Evolutionary conservation across 2,329 filamentous ascomycete genomes (phyloP).

Genomic region (Cladobotryum protrusum): DNA sequence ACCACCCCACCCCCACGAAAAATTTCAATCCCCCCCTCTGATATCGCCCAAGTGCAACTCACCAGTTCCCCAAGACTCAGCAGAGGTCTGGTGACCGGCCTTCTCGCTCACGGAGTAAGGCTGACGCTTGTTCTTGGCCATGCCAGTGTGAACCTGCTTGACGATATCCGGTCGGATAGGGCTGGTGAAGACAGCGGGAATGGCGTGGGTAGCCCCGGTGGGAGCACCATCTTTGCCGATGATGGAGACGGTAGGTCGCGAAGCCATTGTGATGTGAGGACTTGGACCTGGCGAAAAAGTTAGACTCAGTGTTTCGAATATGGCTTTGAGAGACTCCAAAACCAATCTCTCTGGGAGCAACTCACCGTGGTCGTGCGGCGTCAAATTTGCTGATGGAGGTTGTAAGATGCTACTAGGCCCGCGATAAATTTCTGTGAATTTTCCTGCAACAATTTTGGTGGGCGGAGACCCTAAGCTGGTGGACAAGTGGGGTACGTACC

Average conservation of each 20-base stretch:
- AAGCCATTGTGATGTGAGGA: slow-evolving; percentile 67
- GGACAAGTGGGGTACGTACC: slow-evolving; percentile 19
- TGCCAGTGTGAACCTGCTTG: slow-evolving; percentile 97
- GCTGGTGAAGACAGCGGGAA: slow-evolving; percentile 93
- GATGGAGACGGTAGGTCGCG: slow-evolving; percentile 95
- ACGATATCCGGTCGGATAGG: slow-evolving; percentile 99
- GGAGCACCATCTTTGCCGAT: slow-evolving; percentile 92
- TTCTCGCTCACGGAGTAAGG: slow-evolving; percentile 99
- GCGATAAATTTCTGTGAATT: slow-evolving; percentile 35
- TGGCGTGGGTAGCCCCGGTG: slow-evolving; percentile 81
- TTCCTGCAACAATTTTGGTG: slow-evolving; percentile 29
- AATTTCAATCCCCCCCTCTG: background rate
- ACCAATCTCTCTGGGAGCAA: background rate
- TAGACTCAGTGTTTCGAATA: slow-evolving; percentile 5
- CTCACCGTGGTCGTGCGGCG: slow-evolving; percentile 37
- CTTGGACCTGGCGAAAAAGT: slow-evolving; percentile 26
- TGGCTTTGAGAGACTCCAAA: background rate
- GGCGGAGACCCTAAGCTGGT: slow-evolving; percentile 34
- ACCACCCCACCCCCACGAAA: background rate
- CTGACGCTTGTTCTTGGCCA: slow-evolving; percentile 99
- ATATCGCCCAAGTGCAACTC: slow-evolving; percentile 37
- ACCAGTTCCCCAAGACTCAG: slow-evolving; percentile 99
- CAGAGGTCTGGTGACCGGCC: slow-evolving; percentile 99
- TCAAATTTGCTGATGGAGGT: slow-evolving; percentile 32
- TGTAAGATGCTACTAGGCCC: slow-evolving; percentile 24